Evolutionary conservation across 1,139 yeast species (phyloP).

Genomic region (Kodamaea arcana): DNA sequence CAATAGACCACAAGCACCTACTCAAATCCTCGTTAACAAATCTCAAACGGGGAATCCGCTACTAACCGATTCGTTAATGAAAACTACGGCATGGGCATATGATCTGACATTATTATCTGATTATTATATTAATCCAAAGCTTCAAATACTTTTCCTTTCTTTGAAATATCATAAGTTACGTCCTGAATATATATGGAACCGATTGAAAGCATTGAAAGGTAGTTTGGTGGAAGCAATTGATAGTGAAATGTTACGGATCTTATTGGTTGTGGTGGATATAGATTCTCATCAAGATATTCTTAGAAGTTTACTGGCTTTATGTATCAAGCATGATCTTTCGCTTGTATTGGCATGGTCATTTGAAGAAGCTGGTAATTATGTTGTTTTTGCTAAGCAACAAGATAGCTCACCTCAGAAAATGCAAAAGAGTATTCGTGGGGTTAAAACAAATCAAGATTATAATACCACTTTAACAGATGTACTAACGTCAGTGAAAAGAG

Average conservation of each 20-base stretch:
- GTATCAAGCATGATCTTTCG: slow-evolving; percentile 68
- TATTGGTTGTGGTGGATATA: slow-evolving; percentile 74
- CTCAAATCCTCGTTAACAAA: slow-evolving; percentile 27
- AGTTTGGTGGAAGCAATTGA: slow-evolving; percentile 15
- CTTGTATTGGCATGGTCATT: slow-evolving; percentile 75
- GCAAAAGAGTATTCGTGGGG: slow-evolving; percentile 12
- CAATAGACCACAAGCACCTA: slow-evolving; percentile 15
- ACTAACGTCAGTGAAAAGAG: slow-evolving; percentile 48
- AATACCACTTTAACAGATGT: slow-evolving; percentile 48
- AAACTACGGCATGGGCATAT: slow-evolving; percentile 34
- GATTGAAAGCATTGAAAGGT: slow-evolving; percentile 52
- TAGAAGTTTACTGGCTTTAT: slow-evolving; percentile 64
- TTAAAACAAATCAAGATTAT: slow-evolving; percentile 28
- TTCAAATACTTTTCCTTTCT: slow-evolving; percentile 71
- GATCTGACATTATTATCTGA: slow-evolving; percentile 46
- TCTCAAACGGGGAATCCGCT: slow-evolving; percentile 45
- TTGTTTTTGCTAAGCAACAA: slow-evolving; percentile 49
- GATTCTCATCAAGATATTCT: slow-evolving; percentile 69
- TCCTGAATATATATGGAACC: slow-evolving; percentile 78
- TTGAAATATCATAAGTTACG: slow-evolving; percentile 80
- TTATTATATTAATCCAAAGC: slow-evolving; percentile 60
- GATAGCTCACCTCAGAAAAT: slow-evolving; percentile 23
- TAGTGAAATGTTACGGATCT: slow-evolving; percentile 53
- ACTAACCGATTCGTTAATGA: slow-evolving; percentile 35
- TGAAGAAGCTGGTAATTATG: slow-evolving; percentile 82